phyloP scores from a whole-genome alignment of 2,329 filamentous ascomycete genomes.

The Microcyclosporella mali region DNA sequence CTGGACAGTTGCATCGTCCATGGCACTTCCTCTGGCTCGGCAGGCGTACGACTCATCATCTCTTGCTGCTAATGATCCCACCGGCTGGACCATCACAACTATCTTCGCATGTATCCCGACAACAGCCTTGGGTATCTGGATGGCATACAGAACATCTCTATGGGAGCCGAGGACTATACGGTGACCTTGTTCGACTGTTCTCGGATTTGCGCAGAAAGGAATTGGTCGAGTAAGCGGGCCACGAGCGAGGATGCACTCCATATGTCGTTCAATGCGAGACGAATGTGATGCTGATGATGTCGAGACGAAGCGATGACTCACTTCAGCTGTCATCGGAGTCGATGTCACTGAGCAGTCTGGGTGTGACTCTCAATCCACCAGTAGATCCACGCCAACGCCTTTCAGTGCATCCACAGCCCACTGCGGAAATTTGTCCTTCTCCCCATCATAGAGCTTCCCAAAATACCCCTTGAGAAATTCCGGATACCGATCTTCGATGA shows the following conservation, averaged over 20 bases:
- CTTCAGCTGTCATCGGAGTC: no score
- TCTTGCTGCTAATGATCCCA: neutral
- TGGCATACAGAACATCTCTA: constrained; percentile 9
- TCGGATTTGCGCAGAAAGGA: constrained; percentile 5
- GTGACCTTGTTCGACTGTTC: constrained; percentile 9
- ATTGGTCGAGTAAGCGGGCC: constrained; percentile 2
- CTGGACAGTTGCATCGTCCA: constrained; percentile 5
- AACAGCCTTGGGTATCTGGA: constrained; percentile 2
- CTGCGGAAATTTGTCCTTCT: constrained; percentile 61
- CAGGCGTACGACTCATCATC: constrained; percentile 1
- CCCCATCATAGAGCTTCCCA: constrained; percentile 57
- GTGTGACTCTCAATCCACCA: constrained; percentile 27
- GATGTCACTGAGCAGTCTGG: no score
- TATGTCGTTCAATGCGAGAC: constrained; percentile 36
- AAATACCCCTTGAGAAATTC: constrained; percentile 76
- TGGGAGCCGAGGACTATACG: constrained; percentile 5
- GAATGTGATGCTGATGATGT: constrained; percentile 38
- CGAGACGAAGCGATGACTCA: no score
- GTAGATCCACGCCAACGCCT: constrained; percentile 72
- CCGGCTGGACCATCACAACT: constrained; percentile 1
- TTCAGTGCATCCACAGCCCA: constrained; percentile 80
- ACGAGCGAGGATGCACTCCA: constrained; percentile 22
- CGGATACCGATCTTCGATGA: constrained; percentile 54
- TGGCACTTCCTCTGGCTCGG: constrained; percentile 3
- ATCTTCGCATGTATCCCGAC: constrained; percentile 5